These are phyloP conservation scores for Epichloe festucae DNA, from an alignment of 2,329 filamentous ascomycete species.

Conservation along the genomic window DNA sequence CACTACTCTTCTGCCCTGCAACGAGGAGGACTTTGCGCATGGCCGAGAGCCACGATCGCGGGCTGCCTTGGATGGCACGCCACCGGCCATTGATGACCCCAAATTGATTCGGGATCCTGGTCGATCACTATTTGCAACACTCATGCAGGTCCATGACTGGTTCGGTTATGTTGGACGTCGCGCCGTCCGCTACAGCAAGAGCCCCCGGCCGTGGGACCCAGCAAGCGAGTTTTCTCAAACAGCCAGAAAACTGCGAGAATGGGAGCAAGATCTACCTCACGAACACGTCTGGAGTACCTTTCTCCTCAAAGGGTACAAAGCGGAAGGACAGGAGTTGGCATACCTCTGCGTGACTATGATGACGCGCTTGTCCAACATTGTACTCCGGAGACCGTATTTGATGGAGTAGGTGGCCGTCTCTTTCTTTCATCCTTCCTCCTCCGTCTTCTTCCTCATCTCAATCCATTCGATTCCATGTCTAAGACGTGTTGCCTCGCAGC, in stretches of 20 bases:
- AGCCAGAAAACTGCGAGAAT: slow-evolving; percentile 28
- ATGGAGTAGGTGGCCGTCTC: slow-evolving; percentile 27
- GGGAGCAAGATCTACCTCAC: slow-evolving; percentile 34
- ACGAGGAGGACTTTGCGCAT: slow-evolving; percentile 37
- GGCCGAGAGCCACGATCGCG: slow-evolving; percentile 34
- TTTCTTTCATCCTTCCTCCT: too few relatives aligned
- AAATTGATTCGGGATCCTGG: slow-evolving; percentile 27
- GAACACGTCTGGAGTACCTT: slow-evolving; percentile 34
- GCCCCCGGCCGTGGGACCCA: slow-evolving; percentile 31
- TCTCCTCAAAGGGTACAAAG: slow-evolving; percentile 31
- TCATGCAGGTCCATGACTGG: slow-evolving; percentile 41
- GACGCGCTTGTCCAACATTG: slow-evolving; percentile 42
- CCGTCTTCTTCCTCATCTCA: neutral
- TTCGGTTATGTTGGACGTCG: slow-evolving; percentile 40
- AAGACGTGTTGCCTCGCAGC: slow-evolving; percentile 14
- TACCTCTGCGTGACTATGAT: slow-evolving; percentile 44
- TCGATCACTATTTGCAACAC: slow-evolving; percentile 40
- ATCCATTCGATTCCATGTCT: neutral
- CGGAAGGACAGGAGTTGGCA: slow-evolving; percentile 35
- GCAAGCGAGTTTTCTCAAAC: slow-evolving; percentile 35
- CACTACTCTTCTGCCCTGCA: slow-evolving; percentile 38
- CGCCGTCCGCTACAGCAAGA: slow-evolving; percentile 31
- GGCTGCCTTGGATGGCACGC: slow-evolving; percentile 40
- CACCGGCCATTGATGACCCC: slow-evolving; percentile 33
- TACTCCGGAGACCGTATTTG: slow-evolving; percentile 40